Base-by-base conservation (phyloP, 345 rosid species). In the Citrus unshiu region DNA sequence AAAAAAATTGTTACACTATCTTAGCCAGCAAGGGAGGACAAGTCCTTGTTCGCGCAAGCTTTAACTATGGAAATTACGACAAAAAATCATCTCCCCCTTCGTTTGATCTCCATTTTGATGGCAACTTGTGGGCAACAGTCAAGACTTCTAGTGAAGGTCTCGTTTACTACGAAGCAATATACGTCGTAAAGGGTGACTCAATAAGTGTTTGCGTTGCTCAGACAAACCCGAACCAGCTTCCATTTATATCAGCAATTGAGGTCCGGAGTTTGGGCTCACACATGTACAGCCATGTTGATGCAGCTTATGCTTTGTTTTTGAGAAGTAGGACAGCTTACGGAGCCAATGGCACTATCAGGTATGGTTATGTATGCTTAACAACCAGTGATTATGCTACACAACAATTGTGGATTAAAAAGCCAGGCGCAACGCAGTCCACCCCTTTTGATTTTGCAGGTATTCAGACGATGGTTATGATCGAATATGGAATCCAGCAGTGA, bases 1-100 rank as follows among this genome's bases (percentile, higher is more conserved):
- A 77, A 62, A 88, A 83, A 57, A 86, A 78, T 54, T 88, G 91
- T 70, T 88, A 88, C 81, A 63, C 80, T 24, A 67, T 81, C 21
- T 9, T 2, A 10, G 76, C 25, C 2, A 25, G 1, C 4, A 72
- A 69, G 39, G 86, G 86, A 6, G 65, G 29, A 4, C 61, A 80
- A 40, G 77, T 88, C 34, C 82, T 81, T 22, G 80, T 86, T 27
- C 77, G 88, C 2, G 86, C 86, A 2, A 81, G 81, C 67, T 88
- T 84, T 67, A 81, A 60, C 37, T 86, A 88, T 22, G 87, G 88
- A 21, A 83, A 88, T 59, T 86, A 88, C 24, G 91, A 88, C 80
- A 7, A 62, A 10, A 83, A 84, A 46, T 81, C 81, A 34, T 46
- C 83, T 25, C 89, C 91, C 14, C 86, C 87, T 0, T 61, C 72